These are phyloP conservation scores for Colletotrichum cereale DNA, from an alignment of 2,329 filamentous ascomycete genomes.

Conservation along the genomic window DNA sequence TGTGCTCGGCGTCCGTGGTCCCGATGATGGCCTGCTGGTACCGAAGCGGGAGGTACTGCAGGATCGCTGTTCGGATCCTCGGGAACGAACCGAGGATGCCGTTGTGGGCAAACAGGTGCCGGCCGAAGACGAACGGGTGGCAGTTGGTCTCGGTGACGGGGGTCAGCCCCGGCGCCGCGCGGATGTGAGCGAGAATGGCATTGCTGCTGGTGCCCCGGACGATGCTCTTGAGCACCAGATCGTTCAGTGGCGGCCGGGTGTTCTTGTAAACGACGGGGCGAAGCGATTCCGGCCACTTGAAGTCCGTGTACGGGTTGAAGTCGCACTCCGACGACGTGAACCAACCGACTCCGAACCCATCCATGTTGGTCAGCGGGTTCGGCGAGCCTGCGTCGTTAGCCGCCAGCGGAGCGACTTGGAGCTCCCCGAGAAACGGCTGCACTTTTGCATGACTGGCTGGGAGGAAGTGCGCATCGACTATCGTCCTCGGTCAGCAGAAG, in stretches of 20 bases:
- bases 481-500: neutral
- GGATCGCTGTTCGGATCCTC: constrained; percentile 9
- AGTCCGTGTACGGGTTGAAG: neutral
- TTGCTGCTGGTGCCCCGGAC: constrained; percentile 29
- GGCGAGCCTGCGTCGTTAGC: constrained; percentile 30
- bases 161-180: constrained; percentile 25
- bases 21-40: constrained; percentile 31
- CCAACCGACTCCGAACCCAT: constrained; percentile 33
- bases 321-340: constrained; percentile 23
- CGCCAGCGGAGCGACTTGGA: constrained; percentile 12
- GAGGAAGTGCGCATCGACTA: constrained; percentile 34
- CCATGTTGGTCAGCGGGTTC: constrained; percentile 33
- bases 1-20: constrained; percentile 32
- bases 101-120: constrained; percentile 35
- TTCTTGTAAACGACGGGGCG: constrained; percentile 35
- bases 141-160: constrained; percentile 35
- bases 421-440: constrained; percentile 11
- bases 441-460: constrained; percentile 12
- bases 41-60: constrained; percentile 32
- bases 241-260: constrained; percentile 29
- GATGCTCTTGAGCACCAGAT: constrained; percentile 31
- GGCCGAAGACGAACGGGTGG: constrained; percentile 32
- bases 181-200: constrained; percentile 29
- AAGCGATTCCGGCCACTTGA: constrained; percentile 6
- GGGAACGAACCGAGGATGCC: constrained; percentile 30